phyloP scores from a whole-genome alignment of 1,284 basidiomycete species.

The Rhodotorula sp. region DNA sequence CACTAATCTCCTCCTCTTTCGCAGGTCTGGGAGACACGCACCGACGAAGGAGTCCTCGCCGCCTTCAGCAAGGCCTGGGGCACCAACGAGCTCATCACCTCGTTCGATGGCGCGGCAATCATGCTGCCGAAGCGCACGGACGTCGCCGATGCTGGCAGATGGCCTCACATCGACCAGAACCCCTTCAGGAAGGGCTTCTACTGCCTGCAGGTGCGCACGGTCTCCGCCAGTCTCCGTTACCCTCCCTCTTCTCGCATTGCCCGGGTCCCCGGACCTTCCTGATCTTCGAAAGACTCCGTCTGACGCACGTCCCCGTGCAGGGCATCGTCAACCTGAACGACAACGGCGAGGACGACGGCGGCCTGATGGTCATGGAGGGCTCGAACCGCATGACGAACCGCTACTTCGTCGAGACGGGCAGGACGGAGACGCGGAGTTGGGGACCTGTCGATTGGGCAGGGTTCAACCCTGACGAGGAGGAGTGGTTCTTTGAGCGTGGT shows the following conservation, averaged over 20 bases:
- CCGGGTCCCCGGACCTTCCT: too few relatives aligned
- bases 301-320: not conserved
- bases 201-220: not conserved
- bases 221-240: not conserved
- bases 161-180: conserved; percentile 21
- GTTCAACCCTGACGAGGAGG: conserved; percentile 12
- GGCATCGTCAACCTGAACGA: conserved; percentile 52
- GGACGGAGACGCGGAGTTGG: conserved; percentile 11
- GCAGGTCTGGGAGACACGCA: conserved; percentile 20
- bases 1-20: too few relatives aligned
- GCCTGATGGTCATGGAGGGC: conserved; percentile 53
- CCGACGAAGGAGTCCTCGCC: conserved; percentile 50
- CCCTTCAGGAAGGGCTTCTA: conserved; percentile 2
- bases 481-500: conserved; percentile 29
- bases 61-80: conserved; percentile 47
- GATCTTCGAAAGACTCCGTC: too few relatives aligned
- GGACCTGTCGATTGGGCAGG: conserved; percentile 14
- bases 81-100: conserved; percentile 32
- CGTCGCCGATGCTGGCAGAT: conserved; percentile 42
- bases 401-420: conserved; percentile 49
- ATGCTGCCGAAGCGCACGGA: conserved; percentile 49
- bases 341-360: conserved; percentile 54
- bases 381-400: conserved; percentile 49
- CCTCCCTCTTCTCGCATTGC: conserved; percentile 45
- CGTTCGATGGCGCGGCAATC: conserved; percentile 47